Percentiles rank a stretch among this genome's conserved stretches.
phyloP scores from a whole-genome alignment of 1,284 basidiomycete species.

The Sparassis latifolia region DNA sequence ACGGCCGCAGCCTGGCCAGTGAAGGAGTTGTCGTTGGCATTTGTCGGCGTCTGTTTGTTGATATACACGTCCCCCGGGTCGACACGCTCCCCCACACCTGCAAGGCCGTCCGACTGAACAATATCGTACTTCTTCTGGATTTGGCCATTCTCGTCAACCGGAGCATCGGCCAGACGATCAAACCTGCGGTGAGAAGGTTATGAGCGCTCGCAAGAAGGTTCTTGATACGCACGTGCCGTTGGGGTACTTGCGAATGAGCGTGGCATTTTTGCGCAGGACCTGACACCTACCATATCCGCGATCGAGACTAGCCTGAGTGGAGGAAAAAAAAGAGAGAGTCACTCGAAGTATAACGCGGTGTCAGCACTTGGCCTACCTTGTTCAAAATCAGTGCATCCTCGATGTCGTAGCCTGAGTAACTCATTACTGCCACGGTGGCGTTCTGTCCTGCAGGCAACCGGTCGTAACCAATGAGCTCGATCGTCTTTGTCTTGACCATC shows the following conservation, averaged over 20 bases:
- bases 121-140: slow-evolving; percentile 84
- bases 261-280: slow-evolving; percentile 93
- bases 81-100: slow-evolving; percentile 91
- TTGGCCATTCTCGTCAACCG: slow-evolving; percentile 75
- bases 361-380: slow-evolving; percentile 44
- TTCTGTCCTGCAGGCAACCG: slow-evolving; percentile 97
- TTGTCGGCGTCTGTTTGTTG: slow-evolving; percentile 94
- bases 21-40: slow-evolving; percentile 82
- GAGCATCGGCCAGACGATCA: slow-evolving; percentile 93
- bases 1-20: slow-evolving; percentile 73
- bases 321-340: slow-evolving; percentile 1
- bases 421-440: slow-evolving; percentile 98
- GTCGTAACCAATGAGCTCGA: slow-evolving; percentile 96
- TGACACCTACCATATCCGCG: slow-evolving; percentile 97
- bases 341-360: background rate
- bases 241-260: slow-evolving; percentile 92
- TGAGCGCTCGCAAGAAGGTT: slow-evolving; percentile 1
- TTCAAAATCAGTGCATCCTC: slow-evolving; percentile 98
- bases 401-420: slow-evolving; percentile 98
- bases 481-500: slow-evolving; percentile 99
- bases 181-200: slow-evolving; percentile 41
- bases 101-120: slow-evolving; percentile 88
- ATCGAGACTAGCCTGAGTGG: slow-evolving; percentile 79
- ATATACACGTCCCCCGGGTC: slow-evolving; percentile 93
- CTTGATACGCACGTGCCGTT: slow-evolving; percentile 81